Evolutionary conservation across 352 stramenopile species (phyloP), one percentile per base, ranked within the genome.

Genomic region (Phytophthora fragariaefolia): DNA sequence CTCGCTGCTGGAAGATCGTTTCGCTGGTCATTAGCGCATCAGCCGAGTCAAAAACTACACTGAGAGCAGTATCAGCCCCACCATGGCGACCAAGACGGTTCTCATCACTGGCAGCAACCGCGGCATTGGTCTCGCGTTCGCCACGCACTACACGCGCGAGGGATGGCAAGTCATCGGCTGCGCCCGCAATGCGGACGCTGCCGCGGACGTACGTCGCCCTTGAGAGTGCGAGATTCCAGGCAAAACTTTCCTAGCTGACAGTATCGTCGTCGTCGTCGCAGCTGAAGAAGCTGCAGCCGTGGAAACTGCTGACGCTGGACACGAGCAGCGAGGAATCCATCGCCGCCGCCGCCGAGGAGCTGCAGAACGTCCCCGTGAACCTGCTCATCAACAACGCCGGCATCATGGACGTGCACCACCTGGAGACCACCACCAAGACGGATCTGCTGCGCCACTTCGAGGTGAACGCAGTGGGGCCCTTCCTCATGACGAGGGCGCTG

Each of bases 381-480:
- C 45, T 91, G 22, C 66, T 91, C 0, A 71, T 91, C 55, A 90
- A 91, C 69, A 91, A 91, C 57, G 81, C 79, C 8, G 77, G 79
- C 15, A 81, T 88, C 26, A 64, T 85, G 46, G 62, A 71, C 28
- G 53, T 55, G 17, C 64, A 77, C 32, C 63, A 65, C 42, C 48
- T 89, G 7, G 46, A 76, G 28, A 70, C 58, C 15, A 73, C 71
- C n/a, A 83, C 79, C 38, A 87, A 86, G 55, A 58, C 69, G 4
- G 64, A 85, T 46, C 34, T 90, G 10, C 52, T 90, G 60, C 60
- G 63, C 9, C 79, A 92, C 53, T 89, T 92, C 30, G 74, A 91
- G 49, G 72, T 91, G 50, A 93, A 92, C 61, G 42, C 73, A 0
- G 66, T 93, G 17, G 84, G 84, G 12, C 73, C 81, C 7, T 85